Percentiles rank a stretch among this genome's conserved stretches.
Evolutionary conservation across 441 rosid species (phyloP).

Genomic region (Brassica balearica): DNA sequence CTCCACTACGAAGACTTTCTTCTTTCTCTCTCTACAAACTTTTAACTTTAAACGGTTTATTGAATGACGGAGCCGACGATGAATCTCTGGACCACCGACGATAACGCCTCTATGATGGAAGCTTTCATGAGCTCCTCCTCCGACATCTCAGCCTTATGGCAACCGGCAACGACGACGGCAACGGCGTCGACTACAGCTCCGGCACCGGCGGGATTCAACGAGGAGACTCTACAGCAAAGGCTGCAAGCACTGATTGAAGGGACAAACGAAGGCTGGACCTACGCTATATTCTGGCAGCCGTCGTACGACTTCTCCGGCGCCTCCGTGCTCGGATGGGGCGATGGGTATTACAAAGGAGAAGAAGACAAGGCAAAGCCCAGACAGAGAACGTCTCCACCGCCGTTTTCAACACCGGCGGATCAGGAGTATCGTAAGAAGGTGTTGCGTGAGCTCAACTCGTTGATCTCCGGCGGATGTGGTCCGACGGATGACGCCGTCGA

Average conservation of each 20-base stretch:
- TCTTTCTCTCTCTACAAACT: conserved; percentile 11
- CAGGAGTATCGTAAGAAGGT: conserved; percentile 87
- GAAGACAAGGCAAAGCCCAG: conserved; percentile 60
- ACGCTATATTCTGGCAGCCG: conserved; percentile 97
- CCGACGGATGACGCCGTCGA: conserved; percentile 76
- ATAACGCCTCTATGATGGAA: conserved; percentile 93
- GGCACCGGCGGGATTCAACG: conserved; percentile 51
- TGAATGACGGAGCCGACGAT: conserved; percentile 71
- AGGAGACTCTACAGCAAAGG: conserved; percentile 89
- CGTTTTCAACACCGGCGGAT: conserved; percentile 54
- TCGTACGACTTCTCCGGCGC: conserved; percentile 72
- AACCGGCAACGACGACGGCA: conserved; percentile 52
- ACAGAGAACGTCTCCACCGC: conserved; percentile 40
- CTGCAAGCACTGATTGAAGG: conserved; percentile 84
- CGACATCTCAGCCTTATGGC: conserved; percentile 69
- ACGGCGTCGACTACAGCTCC: conserved; percentile 32
- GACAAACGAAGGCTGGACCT: conserved; percentile 79
- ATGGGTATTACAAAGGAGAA: conserved; percentile 91
- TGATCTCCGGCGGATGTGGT: conserved; percentile 68
- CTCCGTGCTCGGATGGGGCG: conserved; percentile 85
- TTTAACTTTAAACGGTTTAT: conserved; percentile 30
- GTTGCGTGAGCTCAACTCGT: conserved; percentile 77
- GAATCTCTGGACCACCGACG: conserved; percentile 92
- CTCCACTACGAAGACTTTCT: conserved; percentile 31
- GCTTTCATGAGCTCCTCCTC: conserved; percentile 92